These are phyloP conservation scores for Pythium oligandrum DNA, from an alignment of 352 stramenopile species.

Conservation along the genomic window DNA sequence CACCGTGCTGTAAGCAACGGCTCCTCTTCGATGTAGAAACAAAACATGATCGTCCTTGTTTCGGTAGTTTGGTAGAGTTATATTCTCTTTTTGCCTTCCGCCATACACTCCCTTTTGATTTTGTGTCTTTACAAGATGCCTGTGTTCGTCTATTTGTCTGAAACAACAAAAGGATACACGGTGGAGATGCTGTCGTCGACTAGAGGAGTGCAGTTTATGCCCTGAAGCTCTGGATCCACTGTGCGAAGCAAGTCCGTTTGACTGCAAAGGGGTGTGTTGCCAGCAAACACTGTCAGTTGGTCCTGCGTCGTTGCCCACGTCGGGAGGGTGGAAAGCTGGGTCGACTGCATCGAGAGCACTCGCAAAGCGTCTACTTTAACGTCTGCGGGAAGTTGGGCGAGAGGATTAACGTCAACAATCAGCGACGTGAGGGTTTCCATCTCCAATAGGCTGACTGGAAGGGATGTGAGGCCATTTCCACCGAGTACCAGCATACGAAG, in stretches of 20 bases:
- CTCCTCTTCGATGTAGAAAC: neutral
- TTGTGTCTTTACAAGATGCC: too few species aligned
- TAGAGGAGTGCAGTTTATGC: slow-evolving; percentile 5
- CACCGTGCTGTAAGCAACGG: slow-evolving; percentile 10
- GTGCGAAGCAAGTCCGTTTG: slow-evolving; percentile 2
- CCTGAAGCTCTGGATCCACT: neutral
- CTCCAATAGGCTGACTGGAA: too few species aligned
- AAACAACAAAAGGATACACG: too few species aligned
- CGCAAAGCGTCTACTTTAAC: neutral
- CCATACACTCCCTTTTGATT: too few species aligned
- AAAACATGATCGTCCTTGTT: neutral
- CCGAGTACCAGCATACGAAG: slow-evolving; percentile 8
- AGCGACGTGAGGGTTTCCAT: neutral
- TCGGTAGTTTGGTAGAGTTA: neutral
- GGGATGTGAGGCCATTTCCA: slow-evolving; percentile 6
- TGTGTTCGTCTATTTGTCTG: too few species aligned
- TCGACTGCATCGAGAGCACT: slow-evolving; percentile 4
- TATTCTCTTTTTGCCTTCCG: too few species aligned
- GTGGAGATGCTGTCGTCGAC: neutral
- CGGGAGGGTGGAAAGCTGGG: slow-evolving; percentile 2
- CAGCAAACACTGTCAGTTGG: neutral
- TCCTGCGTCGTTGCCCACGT: slow-evolving; percentile 1
- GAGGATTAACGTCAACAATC: neutral
- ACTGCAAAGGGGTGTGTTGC: slow-evolving; percentile 11
- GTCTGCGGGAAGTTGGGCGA: too few species aligned